Evolutionary conservation across 1,284 basidiomycete genomes (phyloP), one percentile per base, ranked within the genome.

Genomic region (Ceratobasidium sp.): DNA sequence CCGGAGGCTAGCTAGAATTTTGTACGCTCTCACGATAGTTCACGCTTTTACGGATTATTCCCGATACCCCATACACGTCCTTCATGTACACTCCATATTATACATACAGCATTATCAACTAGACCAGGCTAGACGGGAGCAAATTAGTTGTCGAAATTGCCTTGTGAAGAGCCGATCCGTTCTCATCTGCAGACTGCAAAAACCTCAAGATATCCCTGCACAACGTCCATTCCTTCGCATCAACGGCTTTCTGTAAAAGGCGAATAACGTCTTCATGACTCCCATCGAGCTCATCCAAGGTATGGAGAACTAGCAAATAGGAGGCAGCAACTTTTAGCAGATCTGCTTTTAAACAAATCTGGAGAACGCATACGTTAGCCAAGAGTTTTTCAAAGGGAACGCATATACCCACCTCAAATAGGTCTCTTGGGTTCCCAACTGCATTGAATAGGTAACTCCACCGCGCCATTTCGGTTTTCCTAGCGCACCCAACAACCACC

Each of bases 401-500:
- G 38, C 12, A 70, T 63, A 70, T 38, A 9, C 48, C 33, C 38
- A 92, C 92, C 83, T 97, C 95, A 78, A 98, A 98, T n/a, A 99
- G 83, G 1, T 86, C 83, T 77, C 94, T 89, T 0, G 97, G 96
- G 76, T 89, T 90, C 1, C 97, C 97, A 4, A 97, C 95, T 18
- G 93, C 86, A 72, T 88, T 88, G 79, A 99, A 99, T 28, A 99
- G 82, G 73, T 90, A 86, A 42, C 86, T 86, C 97, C 97, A 99
- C 58, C 92, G 83, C 6, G 92, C 90, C 77, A 96, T 88, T 81
- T 99, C 97, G 3, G 95, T 99, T 83, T 99, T 99, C 60, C 97
- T 85, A 8, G 97, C 97, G 78, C 96, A 98, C 6, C 92, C 90
- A 8, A 98, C 96, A 1, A 99, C 93, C 4, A 99, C 95, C 74